A percentile compares a stretch with the other conserved stretches of the same genome.
phyloP scores from a whole-genome alignment of 1,139 yeast species.

The Yarrowia galli region DNA sequence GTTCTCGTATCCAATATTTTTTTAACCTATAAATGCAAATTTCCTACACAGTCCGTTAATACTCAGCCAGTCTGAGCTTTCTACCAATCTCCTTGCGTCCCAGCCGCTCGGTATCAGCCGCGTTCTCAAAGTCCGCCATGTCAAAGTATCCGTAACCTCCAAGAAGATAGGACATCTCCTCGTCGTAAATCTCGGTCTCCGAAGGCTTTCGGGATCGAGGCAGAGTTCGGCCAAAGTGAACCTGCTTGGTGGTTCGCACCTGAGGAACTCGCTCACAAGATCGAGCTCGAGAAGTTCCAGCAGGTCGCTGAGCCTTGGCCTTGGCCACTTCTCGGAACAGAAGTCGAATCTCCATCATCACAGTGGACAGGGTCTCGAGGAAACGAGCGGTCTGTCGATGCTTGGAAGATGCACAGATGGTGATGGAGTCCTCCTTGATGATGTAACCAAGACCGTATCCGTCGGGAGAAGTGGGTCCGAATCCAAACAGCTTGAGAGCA shows the following conservation, averaged over 20 bases:
- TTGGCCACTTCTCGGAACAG: slow-evolving; percentile 34
- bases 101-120: slow-evolving; percentile 46
- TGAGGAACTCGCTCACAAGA: slow-evolving; percentile 44
- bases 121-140: slow-evolving; percentile 62
- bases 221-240: slow-evolving; percentile 44
- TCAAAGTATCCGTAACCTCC: slow-evolving; percentile 86
- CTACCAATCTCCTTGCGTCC: slow-evolving; percentile 64
- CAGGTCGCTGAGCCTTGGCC: slow-evolving; percentile 40
- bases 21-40: slow-evolving; percentile 18
- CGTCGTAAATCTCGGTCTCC: slow-evolving; percentile 44
- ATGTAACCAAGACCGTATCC: slow-evolving; percentile 95
- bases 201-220: slow-evolving; percentile 41
- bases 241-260: slow-evolving; percentile 37
- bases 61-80: slow-evolving; percentile 75
- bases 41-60: slow-evolving; percentile 50
- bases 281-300: slow-evolving; percentile 44
- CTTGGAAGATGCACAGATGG: slow-evolving; percentile 87
- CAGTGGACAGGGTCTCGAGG: slow-evolving; percentile 74
- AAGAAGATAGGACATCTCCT: slow-evolving; percentile 58
- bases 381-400: slow-evolving; percentile 89
- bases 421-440: slow-evolving; percentile 81
- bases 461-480: slow-evolving; percentile 89
- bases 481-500: slow-evolving; percentile 83
- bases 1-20: neutral
- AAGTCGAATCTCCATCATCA: slow-evolving; percentile 67